Conservation (phyloP, 202 grass and related monocot species). For the Panicum hallii region DNA sequence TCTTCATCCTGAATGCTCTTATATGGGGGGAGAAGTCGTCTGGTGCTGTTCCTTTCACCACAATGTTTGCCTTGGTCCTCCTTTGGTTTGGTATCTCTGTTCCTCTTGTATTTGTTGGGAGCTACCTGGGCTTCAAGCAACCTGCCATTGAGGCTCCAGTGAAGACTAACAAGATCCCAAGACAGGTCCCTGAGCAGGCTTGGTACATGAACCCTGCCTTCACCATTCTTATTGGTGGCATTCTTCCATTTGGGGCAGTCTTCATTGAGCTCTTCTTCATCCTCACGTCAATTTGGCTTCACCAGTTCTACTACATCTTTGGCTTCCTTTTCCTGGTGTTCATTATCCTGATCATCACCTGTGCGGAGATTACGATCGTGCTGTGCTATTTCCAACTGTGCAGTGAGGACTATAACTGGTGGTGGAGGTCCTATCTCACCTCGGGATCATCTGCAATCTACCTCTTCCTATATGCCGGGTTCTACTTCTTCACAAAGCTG, state of each 20-base stretch:
- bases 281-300: constrained; percentile 54
- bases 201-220: constrained; percentile 61
- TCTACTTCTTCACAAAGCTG: constrained; percentile 67
- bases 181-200: constrained; percentile 58
- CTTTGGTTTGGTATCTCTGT: constrained; percentile 64
- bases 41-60: constrained; percentile 57
- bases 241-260: constrained; percentile 54
- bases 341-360: constrained; percentile 58
- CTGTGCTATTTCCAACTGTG: constrained; percentile 59
- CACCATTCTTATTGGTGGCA: constrained; percentile 55
- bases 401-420: constrained; percentile 60
- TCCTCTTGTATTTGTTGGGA: constrained; percentile 62
- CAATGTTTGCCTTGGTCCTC: constrained; percentile 61
- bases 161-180: constrained; percentile 59
- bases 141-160: constrained; percentile 53
- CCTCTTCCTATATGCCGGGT: constrained; percentile 54
- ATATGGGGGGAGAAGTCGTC: constrained; percentile 62
- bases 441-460: constrained; percentile 57
- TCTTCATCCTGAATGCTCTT: constrained; percentile 59
- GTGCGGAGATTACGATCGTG: constrained; percentile 49
- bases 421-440: constrained; percentile 59
- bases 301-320: constrained; percentile 62
- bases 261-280: constrained; percentile 61
- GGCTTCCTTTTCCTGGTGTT: constrained; percentile 61
- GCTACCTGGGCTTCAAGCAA: constrained; percentile 59